Percentiles rank a stretch among this genome's conserved stretches.
phyloP scores from a whole-genome alignment of 345 rosid genomes.

The Eucalyptus sp. region DNA sequence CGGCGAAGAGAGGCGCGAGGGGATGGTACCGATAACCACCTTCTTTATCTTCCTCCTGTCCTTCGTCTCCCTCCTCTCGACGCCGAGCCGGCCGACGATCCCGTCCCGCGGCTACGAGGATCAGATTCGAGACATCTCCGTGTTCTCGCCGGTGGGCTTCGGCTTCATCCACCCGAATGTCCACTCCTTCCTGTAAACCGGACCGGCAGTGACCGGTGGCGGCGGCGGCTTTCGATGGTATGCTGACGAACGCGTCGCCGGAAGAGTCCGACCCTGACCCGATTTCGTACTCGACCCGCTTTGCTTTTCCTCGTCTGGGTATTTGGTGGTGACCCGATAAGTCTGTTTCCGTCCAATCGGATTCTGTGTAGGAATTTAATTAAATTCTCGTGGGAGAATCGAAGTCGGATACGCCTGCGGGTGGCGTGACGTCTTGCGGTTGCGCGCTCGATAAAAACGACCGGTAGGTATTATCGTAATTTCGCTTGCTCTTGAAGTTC shows the following conservation, averaged over 20 bases:
- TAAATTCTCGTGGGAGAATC: background rate
- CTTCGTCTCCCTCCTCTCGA: background rate
- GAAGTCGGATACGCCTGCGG: background rate
- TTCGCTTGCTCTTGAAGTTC: background rate
- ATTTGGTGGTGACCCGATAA: background rate
- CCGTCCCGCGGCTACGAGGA: background rate
- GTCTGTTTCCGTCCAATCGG: background rate
- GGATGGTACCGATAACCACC: slow-evolving; percentile 10
- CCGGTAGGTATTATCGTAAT: background rate
- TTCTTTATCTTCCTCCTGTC: slow-evolving; percentile 6
- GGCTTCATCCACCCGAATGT: background rate
- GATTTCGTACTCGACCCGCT: background rate
- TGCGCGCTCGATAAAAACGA: background rate
- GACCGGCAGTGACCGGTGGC: background rate
- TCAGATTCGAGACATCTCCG: background rate
- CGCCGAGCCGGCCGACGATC: background rate
- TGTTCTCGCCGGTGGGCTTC: background rate
- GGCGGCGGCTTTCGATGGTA: background rate
- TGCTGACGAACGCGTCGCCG: background rate
- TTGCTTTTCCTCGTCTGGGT: background rate
- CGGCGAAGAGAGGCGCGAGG: background rate
- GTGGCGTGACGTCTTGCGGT: background rate
- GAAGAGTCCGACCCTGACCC: background rate
- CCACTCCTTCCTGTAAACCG: background rate
- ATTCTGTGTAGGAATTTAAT: background rate